A percentile compares a stretch with the other conserved stretches of the same genome.
These are phyloP conservation scores for Chenopodium album DNA, from an alignment of 148 eudicot genomes.

Conservation along the genomic window DNA sequence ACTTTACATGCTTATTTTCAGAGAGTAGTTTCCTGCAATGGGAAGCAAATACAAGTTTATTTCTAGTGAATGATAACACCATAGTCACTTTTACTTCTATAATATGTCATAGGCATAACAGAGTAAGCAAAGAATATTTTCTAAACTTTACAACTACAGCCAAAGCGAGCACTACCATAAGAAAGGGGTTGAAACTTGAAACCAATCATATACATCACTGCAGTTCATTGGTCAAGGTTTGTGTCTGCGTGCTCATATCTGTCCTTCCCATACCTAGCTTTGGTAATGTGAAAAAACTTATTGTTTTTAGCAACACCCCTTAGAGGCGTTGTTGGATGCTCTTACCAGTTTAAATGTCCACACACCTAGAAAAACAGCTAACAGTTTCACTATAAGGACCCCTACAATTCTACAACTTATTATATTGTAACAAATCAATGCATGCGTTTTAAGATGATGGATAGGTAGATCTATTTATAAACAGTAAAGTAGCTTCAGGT, in stretches of 20 bases:
- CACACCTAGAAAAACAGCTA: background rate
- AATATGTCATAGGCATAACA: background rate
- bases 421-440: background rate
- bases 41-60: slow-evolving; percentile 6
- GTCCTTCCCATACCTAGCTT: background rate
- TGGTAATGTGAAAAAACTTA: background rate
- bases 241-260: background rate
- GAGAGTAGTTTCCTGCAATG: slow-evolving; percentile 75
- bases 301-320: background rate
- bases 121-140: background rate
- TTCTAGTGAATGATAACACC: background rate
- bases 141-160: background rate
- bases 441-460: background rate
- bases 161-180: background rate
- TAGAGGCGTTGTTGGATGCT: background rate
- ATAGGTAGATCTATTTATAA: background rate
- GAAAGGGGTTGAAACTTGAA: background rate
- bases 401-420: background rate
- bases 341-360: background rate
- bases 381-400: background rate
- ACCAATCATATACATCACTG: background rate
- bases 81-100: background rate
- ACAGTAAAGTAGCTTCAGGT: background rate
- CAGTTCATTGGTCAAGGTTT: background rate
- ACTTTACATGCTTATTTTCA: slow-evolving; percentile 93